Evolutionary conservation across 345 rosid genomes (phyloP), one percentile per base, ranked within the genome.

Genomic region (Salix dunnii): DNA sequence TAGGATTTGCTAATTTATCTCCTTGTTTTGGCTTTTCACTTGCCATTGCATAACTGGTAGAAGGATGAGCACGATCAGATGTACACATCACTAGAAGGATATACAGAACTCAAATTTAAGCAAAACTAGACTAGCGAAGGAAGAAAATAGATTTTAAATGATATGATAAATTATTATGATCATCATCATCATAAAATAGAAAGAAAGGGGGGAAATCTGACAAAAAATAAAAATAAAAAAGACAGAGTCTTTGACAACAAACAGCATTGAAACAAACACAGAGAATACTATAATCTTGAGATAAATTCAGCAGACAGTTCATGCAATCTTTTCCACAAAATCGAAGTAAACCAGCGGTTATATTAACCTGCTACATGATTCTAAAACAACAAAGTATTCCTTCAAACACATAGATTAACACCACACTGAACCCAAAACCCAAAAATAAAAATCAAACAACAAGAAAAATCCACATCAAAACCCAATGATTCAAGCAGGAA

Each of bases 11-110:
- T 23, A 71, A 30, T 35, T 71, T 66, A 25, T 79, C 78, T 58
- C 38, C 82, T 69, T 74, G 63, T 38, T 70, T 70, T 3, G n/a
- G 38, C 72, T 76, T 79, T 71, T 73, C 78, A 73, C 72, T 75
- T 25, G 78, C 78, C 83, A 83, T 79, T 63, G 62, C 74, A 63
- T 73, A 25, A 60, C 66, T 55, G 30, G 71, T 58, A 53, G 28
- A 14, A 62, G 55, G 33, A 67, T 4, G 36, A 43, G 17, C 42
- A 51, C 62, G 55, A 23, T 53, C 70, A 42, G 10, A 74, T 6
- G 46, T 64, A 64, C 46, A 74, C 31, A 46, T 16, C n/a, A 40
- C 38, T 48, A 73, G 10, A 73, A 73, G 68, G n/a, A 73, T 25
- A 73, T 40, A 42, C 35, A 61, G 9, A 38, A 25, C 11, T 60